phyloP scores from a whole-genome alignment of 83 land plant species.

The Diphasiastrum complanatum region DNA sequence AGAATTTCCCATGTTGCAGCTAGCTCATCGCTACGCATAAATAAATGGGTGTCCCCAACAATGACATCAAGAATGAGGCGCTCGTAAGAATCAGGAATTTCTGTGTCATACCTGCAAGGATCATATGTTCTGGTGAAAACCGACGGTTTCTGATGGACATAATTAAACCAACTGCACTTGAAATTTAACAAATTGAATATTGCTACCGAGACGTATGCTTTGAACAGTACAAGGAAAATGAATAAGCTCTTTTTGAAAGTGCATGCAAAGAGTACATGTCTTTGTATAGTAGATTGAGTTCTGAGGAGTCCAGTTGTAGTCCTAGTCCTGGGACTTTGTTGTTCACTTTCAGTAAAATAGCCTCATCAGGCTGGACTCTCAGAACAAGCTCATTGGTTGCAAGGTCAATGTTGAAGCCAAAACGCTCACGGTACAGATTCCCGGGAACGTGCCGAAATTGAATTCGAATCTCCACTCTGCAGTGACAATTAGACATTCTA shows the following conservation, averaged over 20 bases:
- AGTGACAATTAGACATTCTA: neutral
- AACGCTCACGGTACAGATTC: conserved; percentile 45
- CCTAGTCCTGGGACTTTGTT: conserved; percentile 78
- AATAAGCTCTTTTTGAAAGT: too few species aligned
- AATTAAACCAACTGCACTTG: too few species aligned
- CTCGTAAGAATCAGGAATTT: conserved; percentile 61
- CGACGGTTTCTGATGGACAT: neutral
- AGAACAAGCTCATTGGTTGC: conserved; percentile 77
- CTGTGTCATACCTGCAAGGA: conserved; percentile 18
- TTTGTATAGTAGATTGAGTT: conserved; percentile 39
- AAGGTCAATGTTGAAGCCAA: conserved; percentile 45
- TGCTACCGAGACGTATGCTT: too few species aligned
- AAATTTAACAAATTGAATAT: too few species aligned
- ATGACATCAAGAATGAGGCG: conserved; percentile 46
- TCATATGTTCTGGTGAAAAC: neutral
- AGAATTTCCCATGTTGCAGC: conserved; percentile 50
- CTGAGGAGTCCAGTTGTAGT: conserved; percentile 50
- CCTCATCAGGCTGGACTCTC: conserved; percentile 59
- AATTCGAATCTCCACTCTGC: conserved; percentile 67
- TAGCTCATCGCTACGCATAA: conserved; percentile 59
- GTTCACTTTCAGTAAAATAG: conserved; percentile 62
- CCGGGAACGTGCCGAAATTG: conserved; percentile 77
- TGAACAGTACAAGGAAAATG: conserved; percentile 5
- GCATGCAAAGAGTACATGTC: conserved; percentile 34
- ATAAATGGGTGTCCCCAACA: conserved; percentile 54